phyloP scores from a whole-genome alignment of 768 basidiomycete species.

The Mycena venus region DNA sequence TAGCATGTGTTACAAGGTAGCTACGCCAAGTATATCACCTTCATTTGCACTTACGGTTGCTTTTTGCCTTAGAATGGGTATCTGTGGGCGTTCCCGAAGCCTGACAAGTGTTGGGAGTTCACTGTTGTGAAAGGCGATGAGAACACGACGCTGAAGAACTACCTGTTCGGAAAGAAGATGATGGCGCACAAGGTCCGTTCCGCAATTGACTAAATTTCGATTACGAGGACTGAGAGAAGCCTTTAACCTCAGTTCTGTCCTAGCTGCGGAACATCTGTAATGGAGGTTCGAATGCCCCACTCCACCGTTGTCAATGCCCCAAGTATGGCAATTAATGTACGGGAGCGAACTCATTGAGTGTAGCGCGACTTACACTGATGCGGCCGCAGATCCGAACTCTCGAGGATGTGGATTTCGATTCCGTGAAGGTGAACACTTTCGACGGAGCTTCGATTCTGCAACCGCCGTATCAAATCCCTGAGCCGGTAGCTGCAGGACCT shows the following conservation, averaged over 20 bases:
- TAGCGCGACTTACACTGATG: neutral
- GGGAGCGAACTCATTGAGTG: neutral
- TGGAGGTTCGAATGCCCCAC: neutral
- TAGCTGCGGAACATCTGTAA: conserved; percentile 17
- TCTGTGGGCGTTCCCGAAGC: conserved; percentile 9
- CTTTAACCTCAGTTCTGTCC: conserved; percentile 29
- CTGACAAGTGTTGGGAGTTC: neutral
- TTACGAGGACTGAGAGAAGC: no score
- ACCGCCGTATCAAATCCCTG: neutral
- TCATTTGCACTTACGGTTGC: neutral
- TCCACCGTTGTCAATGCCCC: neutral
- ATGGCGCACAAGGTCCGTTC: conserved; percentile 18
- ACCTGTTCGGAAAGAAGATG: conserved; percentile 18
- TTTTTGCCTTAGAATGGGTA: conserved; percentile 17
- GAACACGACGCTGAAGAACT: conserved; percentile 11
- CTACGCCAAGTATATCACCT: neutral
- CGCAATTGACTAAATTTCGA: no score
- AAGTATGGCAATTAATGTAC: conserved; percentile 2
- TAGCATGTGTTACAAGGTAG: conserved; percentile 24
- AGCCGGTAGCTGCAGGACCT: neutral
- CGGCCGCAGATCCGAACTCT: conserved; percentile 11
- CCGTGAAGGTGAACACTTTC: neutral
- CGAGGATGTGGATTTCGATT: neutral
- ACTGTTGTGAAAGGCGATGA: conserved; percentile 22
- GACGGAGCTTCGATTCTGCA: neutral